phyloP scores from a whole-genome alignment of 495 filamentous ascomycete species.

The Penicillium fimorum region DNA sequence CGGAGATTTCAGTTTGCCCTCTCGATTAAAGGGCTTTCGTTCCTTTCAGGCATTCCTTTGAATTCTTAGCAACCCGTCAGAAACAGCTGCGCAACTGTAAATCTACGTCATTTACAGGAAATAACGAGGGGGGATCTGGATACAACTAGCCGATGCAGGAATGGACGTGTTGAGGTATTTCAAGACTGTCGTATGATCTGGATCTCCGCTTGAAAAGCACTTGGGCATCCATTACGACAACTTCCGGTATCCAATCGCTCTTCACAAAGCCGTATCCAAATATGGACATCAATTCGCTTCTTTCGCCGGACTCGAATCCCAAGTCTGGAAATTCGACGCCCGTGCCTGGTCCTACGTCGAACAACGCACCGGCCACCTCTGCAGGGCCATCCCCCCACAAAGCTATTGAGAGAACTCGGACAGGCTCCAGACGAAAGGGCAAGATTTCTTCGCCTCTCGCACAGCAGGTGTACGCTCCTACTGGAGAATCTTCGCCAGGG shows the following conservation, averaged over 20 bases:
- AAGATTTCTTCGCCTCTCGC: constrained; percentile 46
- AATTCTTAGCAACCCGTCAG: not conserved
- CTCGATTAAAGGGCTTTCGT: not conserved
- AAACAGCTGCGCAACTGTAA: constrained; percentile 9
- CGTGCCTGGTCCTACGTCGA: constrained; percentile 35
- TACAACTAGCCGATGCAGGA: constrained; percentile 35
- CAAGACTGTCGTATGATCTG: constrained; percentile 34
- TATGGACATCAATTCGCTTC: constrained; percentile 74
- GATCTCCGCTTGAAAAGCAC: constrained; percentile 29
- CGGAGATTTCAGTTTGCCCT: constrained; percentile 6
- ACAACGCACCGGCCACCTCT: constrained; percentile 27
- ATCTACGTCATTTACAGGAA: constrained; percentile 10
- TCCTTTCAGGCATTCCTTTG: constrained; percentile 5
- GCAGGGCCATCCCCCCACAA: constrained; percentile 36
- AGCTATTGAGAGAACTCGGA: constrained; percentile 34
- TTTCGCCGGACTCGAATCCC: constrained; percentile 64
- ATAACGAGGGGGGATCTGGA: constrained; percentile 22
- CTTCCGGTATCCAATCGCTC: constrained; percentile 3
- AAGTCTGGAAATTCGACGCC: constrained; percentile 45
- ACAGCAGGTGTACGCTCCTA: constrained; percentile 40
- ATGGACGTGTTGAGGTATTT: constrained; percentile 46
- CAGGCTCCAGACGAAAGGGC: constrained; percentile 32
- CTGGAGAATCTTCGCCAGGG: constrained; percentile 35
- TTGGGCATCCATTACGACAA: constrained; percentile 19
- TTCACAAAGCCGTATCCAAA: constrained; percentile 15